These are phyloP conservation scores for Euptelea pleiosperma DNA, from an alignment of 164 flowering plant species.

Conservation along the genomic window DNA sequence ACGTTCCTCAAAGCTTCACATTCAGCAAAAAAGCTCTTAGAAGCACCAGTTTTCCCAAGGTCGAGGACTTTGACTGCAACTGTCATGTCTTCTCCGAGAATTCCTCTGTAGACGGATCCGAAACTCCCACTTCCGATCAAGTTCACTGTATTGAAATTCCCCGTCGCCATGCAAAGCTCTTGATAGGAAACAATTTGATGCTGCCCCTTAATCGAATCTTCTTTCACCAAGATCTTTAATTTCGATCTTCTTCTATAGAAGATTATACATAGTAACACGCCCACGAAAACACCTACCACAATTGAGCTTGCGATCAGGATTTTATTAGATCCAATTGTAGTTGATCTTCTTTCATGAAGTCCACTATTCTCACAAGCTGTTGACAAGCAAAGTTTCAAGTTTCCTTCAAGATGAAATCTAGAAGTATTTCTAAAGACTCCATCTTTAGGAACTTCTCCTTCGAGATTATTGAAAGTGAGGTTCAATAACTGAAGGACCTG, in stretches of 20 bases:
- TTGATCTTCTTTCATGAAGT: conserved; percentile 1
- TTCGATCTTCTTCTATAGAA: conserved; percentile 3
- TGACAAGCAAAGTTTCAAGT: conserved; percentile 27
- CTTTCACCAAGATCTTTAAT: not conserved
- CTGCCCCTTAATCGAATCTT: not conserved
- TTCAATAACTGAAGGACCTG: no score
- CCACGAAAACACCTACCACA: not conserved
- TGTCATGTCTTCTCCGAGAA: conserved; percentile 7
- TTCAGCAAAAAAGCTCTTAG: conserved; percentile 36
- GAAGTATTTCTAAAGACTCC: conserved; percentile 12
- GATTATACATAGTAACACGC: not conserved
- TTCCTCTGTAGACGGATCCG: no score
- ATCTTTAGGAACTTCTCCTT: no score
- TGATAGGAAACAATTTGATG: no score
- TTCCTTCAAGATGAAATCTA: conserved; percentile 24
- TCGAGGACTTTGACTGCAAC: conserved; percentile 36
- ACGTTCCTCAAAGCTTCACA: conserved; percentile 34
- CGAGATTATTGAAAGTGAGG: no score
- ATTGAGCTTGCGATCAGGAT: not conserved
- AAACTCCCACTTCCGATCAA: no score
- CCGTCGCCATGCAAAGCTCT: conserved; percentile 32
- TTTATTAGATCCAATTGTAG: not conserved
- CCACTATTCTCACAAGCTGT: conserved; percentile 3
- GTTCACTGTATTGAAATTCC: conserved; percentile 23
- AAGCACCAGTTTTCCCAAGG: conserved; percentile 6